phyloP scores from a whole-genome alignment of 1,284 basidiomycete genomes.

The Laetiporus sulphureus region DNA sequence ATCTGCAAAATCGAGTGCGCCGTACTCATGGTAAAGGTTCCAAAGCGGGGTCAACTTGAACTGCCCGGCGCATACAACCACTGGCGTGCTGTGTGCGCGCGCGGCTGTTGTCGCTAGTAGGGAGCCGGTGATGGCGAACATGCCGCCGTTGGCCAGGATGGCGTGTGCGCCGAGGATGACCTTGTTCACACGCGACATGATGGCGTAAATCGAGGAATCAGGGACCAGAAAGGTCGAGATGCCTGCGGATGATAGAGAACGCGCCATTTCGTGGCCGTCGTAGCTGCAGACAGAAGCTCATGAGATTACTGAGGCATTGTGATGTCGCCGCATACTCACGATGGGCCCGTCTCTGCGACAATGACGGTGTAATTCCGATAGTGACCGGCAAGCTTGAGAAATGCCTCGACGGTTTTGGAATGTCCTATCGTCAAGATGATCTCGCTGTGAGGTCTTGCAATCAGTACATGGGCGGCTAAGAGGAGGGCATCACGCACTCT shows the following conservation, averaged over 20 bases:
- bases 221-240: constrained; percentile 95
- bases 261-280: constrained; percentile 82
- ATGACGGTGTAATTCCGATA: constrained; percentile 95
- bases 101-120: constrained; percentile 85
- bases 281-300: constrained; percentile 57
- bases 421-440: constrained; percentile 95
- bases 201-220: constrained; percentile 90
- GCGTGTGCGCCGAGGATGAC: constrained; percentile 91
- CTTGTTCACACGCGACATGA: constrained; percentile 97
- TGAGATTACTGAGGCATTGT: background rate
- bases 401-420: constrained; percentile 90
- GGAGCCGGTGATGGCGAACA: constrained; percentile 85
- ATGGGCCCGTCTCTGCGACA: constrained; percentile 91
- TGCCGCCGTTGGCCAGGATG: constrained; percentile 92
- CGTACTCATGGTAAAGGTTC: constrained; percentile 87
- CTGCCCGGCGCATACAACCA: constrained; percentile 91
- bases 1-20: constrained; percentile 82
- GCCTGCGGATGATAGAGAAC: constrained; percentile 67
- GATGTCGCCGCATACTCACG: constrained; percentile 42
- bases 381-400: constrained; percentile 86
- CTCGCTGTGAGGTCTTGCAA: constrained; percentile 58
- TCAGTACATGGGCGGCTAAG: constrained; percentile 1
- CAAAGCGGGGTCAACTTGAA: constrained; percentile 95
- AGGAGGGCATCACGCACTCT: constrained; percentile 52
- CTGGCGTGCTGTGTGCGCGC: constrained; percentile 87